These are phyloP conservation scores for Penicillium maclennaniae DNA, from an alignment of 495 filamentous ascomycete species.

Conservation along the genomic window DNA sequence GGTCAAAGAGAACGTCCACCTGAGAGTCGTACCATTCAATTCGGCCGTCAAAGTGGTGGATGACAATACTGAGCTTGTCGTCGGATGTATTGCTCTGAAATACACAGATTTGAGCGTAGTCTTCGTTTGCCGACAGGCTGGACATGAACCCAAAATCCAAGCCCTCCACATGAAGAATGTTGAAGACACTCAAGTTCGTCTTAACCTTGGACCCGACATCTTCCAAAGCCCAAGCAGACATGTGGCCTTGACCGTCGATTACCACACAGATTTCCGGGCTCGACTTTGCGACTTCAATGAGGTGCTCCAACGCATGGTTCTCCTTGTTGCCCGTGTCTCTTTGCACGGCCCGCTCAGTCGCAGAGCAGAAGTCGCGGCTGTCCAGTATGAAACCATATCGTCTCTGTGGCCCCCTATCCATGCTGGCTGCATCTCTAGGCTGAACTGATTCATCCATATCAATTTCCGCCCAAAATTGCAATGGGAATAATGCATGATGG, in stretches of 20 bases:
- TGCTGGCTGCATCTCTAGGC: slow-evolving; percentile 41
- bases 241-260: slow-evolving; percentile 75
- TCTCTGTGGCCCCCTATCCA: slow-evolving; percentile 27
- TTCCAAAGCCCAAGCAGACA: slow-evolving; percentile 95
- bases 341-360: slow-evolving; percentile 73
- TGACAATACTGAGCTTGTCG: slow-evolving; percentile 67
- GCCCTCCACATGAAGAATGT: slow-evolving; percentile 77
- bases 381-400: slow-evolving; percentile 83
- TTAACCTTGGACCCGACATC: slow-evolving; percentile 74
- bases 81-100: slow-evolving; percentile 60
- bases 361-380: slow-evolving; percentile 71
- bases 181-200: slow-evolving; percentile 72
- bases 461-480: slow-evolving; percentile 79
- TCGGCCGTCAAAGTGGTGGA: slow-evolving; percentile 83
- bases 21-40: slow-evolving; percentile 77
- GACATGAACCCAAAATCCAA: slow-evolving; percentile 62
- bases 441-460: slow-evolving; percentile 75
- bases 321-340: slow-evolving; percentile 55
- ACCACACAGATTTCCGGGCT: slow-evolving; percentile 85
- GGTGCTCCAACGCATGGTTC: slow-evolving; percentile 70
- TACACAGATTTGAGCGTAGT: slow-evolving; percentile 67
- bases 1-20: slow-evolving; percentile 79
- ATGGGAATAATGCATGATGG: slow-evolving; percentile 61
- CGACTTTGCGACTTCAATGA: slow-evolving; percentile 81
- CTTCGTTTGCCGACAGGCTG: slow-evolving; percentile 36